phyloP scores from a whole-genome alignment of 1,139 yeast species.

The Williopsis jadinii region DNA sequence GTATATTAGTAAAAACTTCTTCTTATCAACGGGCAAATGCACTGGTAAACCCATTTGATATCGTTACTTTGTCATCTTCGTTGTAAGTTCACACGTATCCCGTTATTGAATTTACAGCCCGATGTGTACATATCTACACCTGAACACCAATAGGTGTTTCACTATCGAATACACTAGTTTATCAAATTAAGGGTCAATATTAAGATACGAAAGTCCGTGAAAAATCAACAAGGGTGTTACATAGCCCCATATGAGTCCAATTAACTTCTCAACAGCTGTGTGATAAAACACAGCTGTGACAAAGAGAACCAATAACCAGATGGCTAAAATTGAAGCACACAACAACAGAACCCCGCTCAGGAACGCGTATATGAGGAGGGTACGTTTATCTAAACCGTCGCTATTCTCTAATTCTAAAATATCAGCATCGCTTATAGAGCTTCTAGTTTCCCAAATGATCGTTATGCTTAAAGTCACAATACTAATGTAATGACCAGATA shows the following conservation, averaged over 20 bases:
- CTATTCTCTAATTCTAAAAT: slow-evolving; percentile 1
- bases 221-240: not conserved
- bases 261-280: slow-evolving; percentile 11
- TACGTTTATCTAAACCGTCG: slow-evolving; percentile 2
- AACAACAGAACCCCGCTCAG: slow-evolving; percentile 1
- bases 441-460: slow-evolving; percentile 6
- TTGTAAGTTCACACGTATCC: no score
- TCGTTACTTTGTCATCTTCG: no score
- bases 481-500: slow-evolving; percentile 17
- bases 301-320: slow-evolving; percentile 13
- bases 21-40: no score
- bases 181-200: no score
- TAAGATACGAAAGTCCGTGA: not conserved
- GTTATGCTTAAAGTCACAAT: slow-evolving; percentile 11
- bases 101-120: no score
- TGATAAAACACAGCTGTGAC: slow-evolving; percentile 17
- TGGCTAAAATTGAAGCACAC: slow-evolving; percentile 1
- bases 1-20: not conserved
- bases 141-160: no score
- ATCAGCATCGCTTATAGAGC: slow-evolving; percentile 5
- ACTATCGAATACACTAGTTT: no score
- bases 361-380: not conserved
- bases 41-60: no score
- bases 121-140: no score
- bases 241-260: slow-evolving; percentile 11